Evolutionary conservation across 148 eudicot genomes (phyloP).

Genomic region (Nepenthes gracilis): DNA sequence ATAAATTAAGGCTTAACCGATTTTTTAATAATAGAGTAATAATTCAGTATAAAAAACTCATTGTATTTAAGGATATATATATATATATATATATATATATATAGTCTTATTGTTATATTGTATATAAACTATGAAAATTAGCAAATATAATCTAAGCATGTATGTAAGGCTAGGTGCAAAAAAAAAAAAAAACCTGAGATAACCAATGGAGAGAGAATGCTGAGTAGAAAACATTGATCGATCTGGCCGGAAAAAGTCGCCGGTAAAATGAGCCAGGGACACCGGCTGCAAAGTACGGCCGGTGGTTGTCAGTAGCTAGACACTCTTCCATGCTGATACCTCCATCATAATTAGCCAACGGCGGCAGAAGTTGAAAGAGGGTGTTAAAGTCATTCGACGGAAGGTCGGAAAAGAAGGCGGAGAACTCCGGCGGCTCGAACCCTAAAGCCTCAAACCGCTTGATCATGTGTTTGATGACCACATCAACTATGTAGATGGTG

Average conservation of each 20-base stretch:
- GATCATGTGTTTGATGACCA: conserved; percentile 56
- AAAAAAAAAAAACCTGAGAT: conserved; percentile 43
- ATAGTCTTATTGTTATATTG: too few relatives aligned
- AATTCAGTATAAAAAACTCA: too few relatives aligned
- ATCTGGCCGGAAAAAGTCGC: conserved; percentile 65
- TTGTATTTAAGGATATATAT: too few relatives aligned
- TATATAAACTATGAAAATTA: too few relatives aligned
- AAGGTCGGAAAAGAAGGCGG: conserved; percentile 80
- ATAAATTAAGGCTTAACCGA: too few relatives aligned
- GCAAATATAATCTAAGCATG: too few relatives aligned
- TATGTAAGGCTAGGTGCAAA: too few relatives aligned
- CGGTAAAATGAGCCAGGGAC: conserved; percentile 88
- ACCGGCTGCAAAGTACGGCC: conserved; percentile 76
- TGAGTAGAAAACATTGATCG: conserved; percentile 72
- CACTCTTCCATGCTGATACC: conserved; percentile 76
- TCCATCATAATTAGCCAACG: conserved; percentile 18
- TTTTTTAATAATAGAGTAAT: too few relatives aligned
- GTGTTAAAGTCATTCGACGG: conserved; percentile 98
- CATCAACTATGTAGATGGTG: conserved; percentile 60
- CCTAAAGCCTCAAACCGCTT: conserved; percentile 60
- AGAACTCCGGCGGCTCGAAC: conserved; percentile 58
- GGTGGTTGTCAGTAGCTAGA: conserved; percentile 53
- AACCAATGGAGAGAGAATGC: conserved; percentile 95
- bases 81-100: too few relatives aligned
- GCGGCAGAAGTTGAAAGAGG: conserved; percentile 79